Evolutionary conservation across 2,329 filamentous ascomycete genomes (phyloP).

Genomic region (Cyphellophora attinorum): DNA sequence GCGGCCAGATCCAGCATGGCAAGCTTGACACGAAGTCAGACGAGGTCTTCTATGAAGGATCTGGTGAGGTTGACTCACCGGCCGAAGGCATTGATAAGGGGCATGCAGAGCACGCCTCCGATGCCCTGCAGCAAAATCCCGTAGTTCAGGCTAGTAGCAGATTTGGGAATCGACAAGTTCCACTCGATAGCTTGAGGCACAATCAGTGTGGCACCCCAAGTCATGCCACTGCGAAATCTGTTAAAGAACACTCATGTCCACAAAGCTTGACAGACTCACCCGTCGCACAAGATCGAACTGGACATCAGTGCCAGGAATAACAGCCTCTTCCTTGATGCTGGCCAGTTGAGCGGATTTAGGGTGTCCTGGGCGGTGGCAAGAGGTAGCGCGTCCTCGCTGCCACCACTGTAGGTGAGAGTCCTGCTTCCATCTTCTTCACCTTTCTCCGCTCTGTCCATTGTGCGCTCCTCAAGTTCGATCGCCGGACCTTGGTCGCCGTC

Average conservation of each 20-base stretch:
- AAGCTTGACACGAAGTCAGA: constrained; percentile 24
- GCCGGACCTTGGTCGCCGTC: no score
- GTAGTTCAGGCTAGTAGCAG: constrained; percentile 30
- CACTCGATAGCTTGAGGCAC: constrained; percentile 29
- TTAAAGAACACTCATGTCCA: not conserved
- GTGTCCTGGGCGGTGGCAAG: no score
- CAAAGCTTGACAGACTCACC: constrained; percentile 17
- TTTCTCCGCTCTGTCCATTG: no score
- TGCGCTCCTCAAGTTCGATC: no score
- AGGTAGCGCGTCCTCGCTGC: no score
- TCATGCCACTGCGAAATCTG: constrained; percentile 21
- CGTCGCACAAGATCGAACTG: constrained; percentile 26
- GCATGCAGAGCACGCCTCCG: constrained; percentile 28
- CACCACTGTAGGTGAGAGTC: no score
- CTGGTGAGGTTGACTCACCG: constrained; percentile 21
- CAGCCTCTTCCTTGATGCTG: constrained; percentile 20
- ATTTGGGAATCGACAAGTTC: constrained; percentile 23
- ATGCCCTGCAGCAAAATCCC: constrained; percentile 29
- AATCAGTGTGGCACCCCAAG: constrained; percentile 30
- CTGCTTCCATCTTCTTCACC: no score
- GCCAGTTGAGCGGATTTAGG: constrained; percentile 23
- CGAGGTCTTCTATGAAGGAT: no score
- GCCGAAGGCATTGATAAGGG: constrained; percentile 30
- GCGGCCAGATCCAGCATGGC: constrained; percentile 33
- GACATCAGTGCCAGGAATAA: constrained; percentile 26